phyloP scores from a whole-genome alignment of 192 early-diverging fungal genomes.

The Coemansia sp. region DNA sequence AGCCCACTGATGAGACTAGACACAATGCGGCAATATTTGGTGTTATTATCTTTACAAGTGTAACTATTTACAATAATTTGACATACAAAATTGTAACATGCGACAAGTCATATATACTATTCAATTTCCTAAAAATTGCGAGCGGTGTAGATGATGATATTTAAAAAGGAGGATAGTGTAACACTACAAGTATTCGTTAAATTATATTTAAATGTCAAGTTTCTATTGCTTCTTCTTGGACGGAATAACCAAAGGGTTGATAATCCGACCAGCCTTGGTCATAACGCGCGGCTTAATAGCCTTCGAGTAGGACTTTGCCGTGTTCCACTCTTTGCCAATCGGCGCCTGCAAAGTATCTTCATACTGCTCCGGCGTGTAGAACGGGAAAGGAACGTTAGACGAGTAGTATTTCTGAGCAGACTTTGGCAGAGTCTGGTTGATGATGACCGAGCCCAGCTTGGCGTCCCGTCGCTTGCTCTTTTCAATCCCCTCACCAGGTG shows the following conservation, averaged over 20 bases:
- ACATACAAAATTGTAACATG: too few relatives aligned
- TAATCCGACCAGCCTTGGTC: constrained; percentile 81
- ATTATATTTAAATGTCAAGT: too few relatives aligned
- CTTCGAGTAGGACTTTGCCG: constrained; percentile 65
- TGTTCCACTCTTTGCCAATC: constrained; percentile 97
- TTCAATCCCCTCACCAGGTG: constrained; percentile 17
- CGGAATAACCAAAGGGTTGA: constrained; percentile 75
- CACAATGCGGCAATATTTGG: too few relatives aligned
- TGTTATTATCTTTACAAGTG: too few relatives aligned
- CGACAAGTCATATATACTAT: too few relatives aligned
- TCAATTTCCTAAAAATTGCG: too few relatives aligned
- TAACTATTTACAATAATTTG: too few relatives aligned
- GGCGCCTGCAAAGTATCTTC: constrained; percentile 80
- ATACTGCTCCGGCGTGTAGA: constrained; percentile 82
- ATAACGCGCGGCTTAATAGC: constrained; percentile 78
- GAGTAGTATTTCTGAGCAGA: constrained; percentile 72
- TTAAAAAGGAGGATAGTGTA: too few relatives aligned
- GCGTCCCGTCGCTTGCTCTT: constrained; percentile 26
- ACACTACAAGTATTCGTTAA: too few relatives aligned
- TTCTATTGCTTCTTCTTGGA: constrained; percentile 54
- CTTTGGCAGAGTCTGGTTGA: constrained; percentile 83
- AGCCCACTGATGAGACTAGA: too few relatives aligned
- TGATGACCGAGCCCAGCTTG: constrained; percentile 69
- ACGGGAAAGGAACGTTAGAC: constrained; percentile 77
- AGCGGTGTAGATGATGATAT: too few relatives aligned